These are phyloP conservation scores for Mitragyna speciosa DNA, from an alignment of 257 asterid genomes.

Conservation along the genomic window DNA sequence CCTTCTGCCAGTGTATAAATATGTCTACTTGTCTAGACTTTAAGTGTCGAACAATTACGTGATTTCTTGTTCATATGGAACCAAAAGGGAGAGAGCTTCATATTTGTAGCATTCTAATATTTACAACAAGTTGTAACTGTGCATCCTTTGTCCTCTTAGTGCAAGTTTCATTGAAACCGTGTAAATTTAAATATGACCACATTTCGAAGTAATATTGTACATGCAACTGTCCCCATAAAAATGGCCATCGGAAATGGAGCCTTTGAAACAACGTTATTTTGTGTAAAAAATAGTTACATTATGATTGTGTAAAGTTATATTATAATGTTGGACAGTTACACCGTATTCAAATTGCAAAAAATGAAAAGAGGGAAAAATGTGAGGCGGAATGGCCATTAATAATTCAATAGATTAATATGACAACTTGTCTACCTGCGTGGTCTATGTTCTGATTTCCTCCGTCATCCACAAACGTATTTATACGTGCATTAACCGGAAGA, in stretches of 20 bases:
- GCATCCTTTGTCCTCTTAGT: neutral
- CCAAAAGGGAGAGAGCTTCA: neutral
- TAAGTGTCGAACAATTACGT: neutral
- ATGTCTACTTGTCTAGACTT: neutral
- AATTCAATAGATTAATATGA: neutral
- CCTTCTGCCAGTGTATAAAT: too few species aligned
- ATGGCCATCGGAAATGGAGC: too few species aligned
- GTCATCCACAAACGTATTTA: neutral
- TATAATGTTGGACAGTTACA: too few species aligned
- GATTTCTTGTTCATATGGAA: neutral
- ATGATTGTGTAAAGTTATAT: too few species aligned
- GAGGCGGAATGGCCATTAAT: too few species aligned
- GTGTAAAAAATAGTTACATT: too few species aligned
- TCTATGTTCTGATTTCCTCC: neutral
- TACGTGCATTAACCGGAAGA: neutral
- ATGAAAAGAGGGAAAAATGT: too few species aligned
- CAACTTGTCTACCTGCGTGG: neutral
- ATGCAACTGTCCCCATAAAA: neutral
- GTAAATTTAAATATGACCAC: neutral
- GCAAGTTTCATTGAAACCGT: neutral
- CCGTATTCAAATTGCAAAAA: too few species aligned
- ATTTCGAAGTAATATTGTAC: too few species aligned
- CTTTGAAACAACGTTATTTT: too few species aligned
- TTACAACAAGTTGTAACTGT: neutral
- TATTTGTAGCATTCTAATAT: neutral